Evolutionary conservation across 768 basidiomycete genomes (phyloP), one percentile per base, ranked within the genome.

Genomic region (Tylopilus felleus): DNA sequence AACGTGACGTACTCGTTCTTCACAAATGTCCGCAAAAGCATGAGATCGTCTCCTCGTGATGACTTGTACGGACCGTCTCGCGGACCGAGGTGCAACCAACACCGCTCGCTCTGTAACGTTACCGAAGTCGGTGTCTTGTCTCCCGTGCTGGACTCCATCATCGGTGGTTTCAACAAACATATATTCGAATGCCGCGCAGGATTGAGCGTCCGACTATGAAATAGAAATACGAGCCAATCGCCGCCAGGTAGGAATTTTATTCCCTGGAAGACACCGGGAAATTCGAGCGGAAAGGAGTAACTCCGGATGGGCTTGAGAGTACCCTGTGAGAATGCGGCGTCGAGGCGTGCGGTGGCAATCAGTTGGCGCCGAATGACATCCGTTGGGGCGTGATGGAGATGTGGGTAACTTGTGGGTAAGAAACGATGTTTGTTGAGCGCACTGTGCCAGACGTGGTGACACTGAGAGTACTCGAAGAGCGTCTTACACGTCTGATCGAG

Each of bases 201-300:
- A 28, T 69, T 69, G 23, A 66, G 62, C 19, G 54, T 62, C 8
- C 69, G 61, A 29, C 67, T 68, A 48, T 68, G 67, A 40, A 70
- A 68, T n/a, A 70, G 59, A 22, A 68, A 46, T 14, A 68, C 66
- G 2, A 68, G 62, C 67, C 67, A 68, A 49, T 65, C 58, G 36
- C 60, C 60, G 8, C 67, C 67, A 9, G 67, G 62, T 40, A 66
- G n/a, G 49, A 71, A 69, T 39, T 59, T 66, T 51, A 69, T 40
- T 29, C 67, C 67, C 51, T 70, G 67, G 48, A 69, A 68, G 8
- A 68, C 53, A 4, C 67, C 67, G 8, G 69, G 64, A 29, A 70
- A 62, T 14, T 66, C 64, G 22, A 69, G 60, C 4, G 66, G 67
- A 19, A 69, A 69, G 19, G 69, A 59, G 31, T 62, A 58, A 9